phyloP scores from a whole-genome alignment of 129 eudicot genomes.

The Gnaphalium uliginosum region DNA sequence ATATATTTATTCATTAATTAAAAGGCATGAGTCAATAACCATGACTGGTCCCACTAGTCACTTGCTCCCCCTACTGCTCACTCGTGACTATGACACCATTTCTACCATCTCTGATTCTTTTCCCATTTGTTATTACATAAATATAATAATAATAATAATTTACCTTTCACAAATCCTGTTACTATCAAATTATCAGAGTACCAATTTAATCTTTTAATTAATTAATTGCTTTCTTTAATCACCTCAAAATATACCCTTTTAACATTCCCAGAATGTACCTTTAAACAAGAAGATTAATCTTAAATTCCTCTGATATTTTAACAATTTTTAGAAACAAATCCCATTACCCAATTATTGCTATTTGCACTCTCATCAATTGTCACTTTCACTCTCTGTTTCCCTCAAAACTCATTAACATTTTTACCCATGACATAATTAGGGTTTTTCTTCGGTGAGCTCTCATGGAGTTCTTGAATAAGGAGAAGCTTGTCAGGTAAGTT shows the following conservation, averaged over 20 bases:
- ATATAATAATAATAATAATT: too few relatives aligned
- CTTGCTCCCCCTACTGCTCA: conserved; percentile 23
- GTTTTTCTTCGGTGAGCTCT: conserved; percentile 14
- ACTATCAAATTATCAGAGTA: conserved; percentile 10
- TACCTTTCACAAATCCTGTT: conserved; percentile 21
- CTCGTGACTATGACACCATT: conserved; percentile 30
- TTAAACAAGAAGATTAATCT: conserved; percentile 9
- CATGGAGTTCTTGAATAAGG: conserved; percentile 73
- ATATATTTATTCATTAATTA: too few relatives aligned
- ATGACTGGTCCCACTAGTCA: conserved; percentile 31
- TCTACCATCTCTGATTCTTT: not conserved
- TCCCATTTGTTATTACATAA: not conserved
- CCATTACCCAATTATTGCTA: conserved; percentile 28
- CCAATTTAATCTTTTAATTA: not conserved
- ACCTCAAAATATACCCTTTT: conserved; percentile 16
- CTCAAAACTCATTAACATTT: conserved; percentile 20
- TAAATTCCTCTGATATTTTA: conserved; percentile 24
- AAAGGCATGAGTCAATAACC: conserved; percentile 27
- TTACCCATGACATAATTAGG: conserved; percentile 28
- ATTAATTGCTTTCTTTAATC: conserved; percentile 28
- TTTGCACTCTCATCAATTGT: conserved; percentile 26
- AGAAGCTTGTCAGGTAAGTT: conserved; percentile 77
- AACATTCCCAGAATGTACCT: conserved; percentile 30
- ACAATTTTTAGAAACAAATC: conserved; percentile 21
- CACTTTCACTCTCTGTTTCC: conserved; percentile 22